phyloP scores from a whole-genome alignment of 345 rosid species.

The Eucalyptus pumila region DNA sequence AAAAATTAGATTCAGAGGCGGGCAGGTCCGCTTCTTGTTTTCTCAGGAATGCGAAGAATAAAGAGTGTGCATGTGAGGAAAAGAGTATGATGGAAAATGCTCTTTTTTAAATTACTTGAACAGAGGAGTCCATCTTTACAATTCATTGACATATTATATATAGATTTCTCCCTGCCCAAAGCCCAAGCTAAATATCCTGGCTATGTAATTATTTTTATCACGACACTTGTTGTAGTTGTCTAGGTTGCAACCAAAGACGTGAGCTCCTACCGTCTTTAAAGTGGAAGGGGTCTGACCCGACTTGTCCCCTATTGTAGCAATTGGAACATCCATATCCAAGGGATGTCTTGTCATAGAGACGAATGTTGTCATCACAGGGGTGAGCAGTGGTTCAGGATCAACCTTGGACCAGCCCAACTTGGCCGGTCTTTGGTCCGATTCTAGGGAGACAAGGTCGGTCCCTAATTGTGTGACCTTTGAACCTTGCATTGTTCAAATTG shows the following conservation, averaged over 20 bases:
- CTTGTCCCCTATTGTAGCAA: neutral
- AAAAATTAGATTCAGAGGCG: neutral
- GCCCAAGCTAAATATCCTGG: neutral
- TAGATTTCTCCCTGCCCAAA: neutral
- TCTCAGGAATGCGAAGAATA: neutral
- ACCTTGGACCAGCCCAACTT: too few species aligned
- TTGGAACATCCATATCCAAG: neutral
- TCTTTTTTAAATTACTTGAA: neutral
- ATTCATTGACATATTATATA: neutral
- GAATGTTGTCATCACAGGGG: neutral
- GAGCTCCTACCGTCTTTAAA: neutral
- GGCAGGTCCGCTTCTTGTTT: neutral
- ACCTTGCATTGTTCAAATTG: neutral
- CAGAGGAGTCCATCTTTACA: neutral
- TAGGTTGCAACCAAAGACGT: neutral
- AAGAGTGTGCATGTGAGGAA: neutral
- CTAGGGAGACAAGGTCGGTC: neutral
- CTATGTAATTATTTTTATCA: neutral
- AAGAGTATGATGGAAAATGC: neutral
- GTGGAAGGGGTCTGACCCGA: neutral
- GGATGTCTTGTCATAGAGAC: neutral
- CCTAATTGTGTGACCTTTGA: too few species aligned
- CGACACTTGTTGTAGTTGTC: neutral
- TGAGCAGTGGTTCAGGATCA: too few species aligned
- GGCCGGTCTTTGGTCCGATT: accelerated